Conservation (phyloP, 768 basidiomycete genomes). For the Serendipita sp. region DNA sequence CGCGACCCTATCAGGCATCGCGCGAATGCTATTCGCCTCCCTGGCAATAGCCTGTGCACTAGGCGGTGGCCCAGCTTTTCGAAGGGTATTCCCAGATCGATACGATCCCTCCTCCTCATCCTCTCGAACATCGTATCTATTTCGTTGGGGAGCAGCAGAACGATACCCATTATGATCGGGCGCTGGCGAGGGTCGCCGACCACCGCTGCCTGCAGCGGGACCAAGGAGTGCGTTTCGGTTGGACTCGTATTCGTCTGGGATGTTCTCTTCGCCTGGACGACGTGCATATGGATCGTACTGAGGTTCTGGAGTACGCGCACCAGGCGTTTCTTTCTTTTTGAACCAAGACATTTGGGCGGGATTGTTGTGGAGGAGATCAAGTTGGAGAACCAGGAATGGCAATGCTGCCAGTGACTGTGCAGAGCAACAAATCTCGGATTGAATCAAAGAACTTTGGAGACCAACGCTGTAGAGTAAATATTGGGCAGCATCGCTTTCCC, state of each 20-base stretch:
- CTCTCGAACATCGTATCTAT: not conserved
- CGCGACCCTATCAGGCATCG: conserved; percentile 15
- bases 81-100: not conserved
- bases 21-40: not conserved
- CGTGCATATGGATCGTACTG: not conserved
- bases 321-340: not conserved
- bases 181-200: not conserved
- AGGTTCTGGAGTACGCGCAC: not conserved
- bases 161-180: not conserved
- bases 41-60: not conserved
- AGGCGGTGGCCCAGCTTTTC: not conserved
- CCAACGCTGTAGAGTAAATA: too few relatives aligned
- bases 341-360: not conserved
- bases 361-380: not conserved
- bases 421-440: too few relatives aligned
- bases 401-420: too few relatives aligned
- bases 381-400: not conserved
- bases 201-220: not conserved
- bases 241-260: conserved; percentile 2
- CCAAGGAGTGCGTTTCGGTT: not conserved
- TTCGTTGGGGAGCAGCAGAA: not conserved
- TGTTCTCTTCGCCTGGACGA: not conserved
- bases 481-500: too few relatives aligned
- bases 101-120: not conserved
- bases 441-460: too few relatives aligned